These are phyloP conservation scores for Cyclotella choctawhatcheeana DNA, from an alignment of 108 stramenopile species.

Conservation along the genomic window DNA sequence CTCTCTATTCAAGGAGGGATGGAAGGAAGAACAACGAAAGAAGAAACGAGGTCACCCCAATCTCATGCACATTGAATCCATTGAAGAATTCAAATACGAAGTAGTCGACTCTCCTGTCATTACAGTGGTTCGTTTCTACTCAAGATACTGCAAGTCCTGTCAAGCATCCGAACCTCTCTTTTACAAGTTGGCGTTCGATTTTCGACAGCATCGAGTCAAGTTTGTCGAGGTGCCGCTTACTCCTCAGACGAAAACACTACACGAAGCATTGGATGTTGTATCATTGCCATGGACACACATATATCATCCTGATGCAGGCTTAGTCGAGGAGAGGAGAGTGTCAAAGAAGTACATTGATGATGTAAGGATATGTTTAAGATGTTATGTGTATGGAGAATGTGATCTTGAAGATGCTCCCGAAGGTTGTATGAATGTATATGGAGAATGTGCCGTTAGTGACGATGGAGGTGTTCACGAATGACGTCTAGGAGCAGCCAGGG, in stretches of 20 bases:
- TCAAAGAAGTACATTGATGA: slow-evolving; percentile 34
- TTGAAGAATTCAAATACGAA: slow-evolving; percentile 13
- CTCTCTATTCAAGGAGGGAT: too few species aligned
- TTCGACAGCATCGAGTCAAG: slow-evolving; percentile 35
- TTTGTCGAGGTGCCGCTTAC: slow-evolving; percentile 67
- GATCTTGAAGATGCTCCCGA: slow-evolving; percentile 22
- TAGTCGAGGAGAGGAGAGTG: slow-evolving; percentile 54
- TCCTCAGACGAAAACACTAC: slow-evolving; percentile 50
- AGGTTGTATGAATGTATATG: slow-evolving; percentile 20
- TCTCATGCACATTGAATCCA: slow-evolving; percentile 18
- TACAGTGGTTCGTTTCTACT: slow-evolving; percentile 29
- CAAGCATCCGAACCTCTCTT: slow-evolving; percentile 27
- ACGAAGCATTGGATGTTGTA: slow-evolving; percentile 60
- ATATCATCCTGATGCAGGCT: slow-evolving; percentile 57
- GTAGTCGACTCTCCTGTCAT: slow-evolving; percentile 8
- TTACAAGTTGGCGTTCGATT: slow-evolving; percentile 8
- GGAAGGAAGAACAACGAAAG: too few species aligned
- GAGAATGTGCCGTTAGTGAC: slow-evolving; percentile 18
- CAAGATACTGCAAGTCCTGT: slow-evolving; percentile 12
- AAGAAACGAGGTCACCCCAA: too few species aligned
- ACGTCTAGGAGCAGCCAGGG: too few species aligned
- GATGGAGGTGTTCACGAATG: too few species aligned
- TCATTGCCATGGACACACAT: slow-evolving; percentile 60
- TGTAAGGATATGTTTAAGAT: slow-evolving; percentile 3
- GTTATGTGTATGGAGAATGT: slow-evolving; percentile 32